Conservation (phyloP, 176 grass and related monocot genomes). For the Oryza australiensis region DNA sequence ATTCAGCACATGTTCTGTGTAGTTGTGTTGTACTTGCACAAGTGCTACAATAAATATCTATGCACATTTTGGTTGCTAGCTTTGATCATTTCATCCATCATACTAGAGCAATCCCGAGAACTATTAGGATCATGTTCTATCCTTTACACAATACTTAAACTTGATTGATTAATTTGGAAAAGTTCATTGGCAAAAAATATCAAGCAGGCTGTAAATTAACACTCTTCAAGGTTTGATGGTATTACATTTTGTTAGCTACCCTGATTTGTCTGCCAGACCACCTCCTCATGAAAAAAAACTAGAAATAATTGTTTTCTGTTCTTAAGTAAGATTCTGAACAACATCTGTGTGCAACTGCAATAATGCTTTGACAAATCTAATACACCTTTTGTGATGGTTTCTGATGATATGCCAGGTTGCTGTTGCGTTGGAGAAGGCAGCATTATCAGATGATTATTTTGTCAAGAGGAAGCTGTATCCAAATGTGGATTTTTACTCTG, state of each 20-base stretch:
- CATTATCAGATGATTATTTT: constrained; percentile 93
- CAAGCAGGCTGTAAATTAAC: not conserved
- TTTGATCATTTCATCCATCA: not conserved
- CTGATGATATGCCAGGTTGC: constrained; percentile 62
- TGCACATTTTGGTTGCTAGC: not conserved
- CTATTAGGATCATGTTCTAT: not conserved
- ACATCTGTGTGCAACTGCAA: not conserved
- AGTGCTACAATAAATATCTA: not conserved
- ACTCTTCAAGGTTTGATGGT: not conserved
- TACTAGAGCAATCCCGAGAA: not conserved
- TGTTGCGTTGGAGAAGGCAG: constrained; percentile 94
- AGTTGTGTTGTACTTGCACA: not conserved
- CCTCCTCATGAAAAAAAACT: not conserved
- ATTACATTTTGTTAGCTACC: not conserved
- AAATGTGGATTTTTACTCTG: constrained; percentile 99
- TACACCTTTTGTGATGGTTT: constrained; percentile 21
- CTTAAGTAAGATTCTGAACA: not conserved
- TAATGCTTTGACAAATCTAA: constrained; percentile 9
- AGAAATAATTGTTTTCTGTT: not conserved
- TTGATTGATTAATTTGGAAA: not conserved
- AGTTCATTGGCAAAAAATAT: not conserved
- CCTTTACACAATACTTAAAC: constrained; percentile 2
- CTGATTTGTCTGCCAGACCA: not conserved
- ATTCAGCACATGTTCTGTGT: not conserved
- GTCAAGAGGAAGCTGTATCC: constrained; percentile 97